phyloP scores from a whole-genome alignment of 2,329 filamentous ascomycete genomes.

The Cordyceps militaris region DNA sequence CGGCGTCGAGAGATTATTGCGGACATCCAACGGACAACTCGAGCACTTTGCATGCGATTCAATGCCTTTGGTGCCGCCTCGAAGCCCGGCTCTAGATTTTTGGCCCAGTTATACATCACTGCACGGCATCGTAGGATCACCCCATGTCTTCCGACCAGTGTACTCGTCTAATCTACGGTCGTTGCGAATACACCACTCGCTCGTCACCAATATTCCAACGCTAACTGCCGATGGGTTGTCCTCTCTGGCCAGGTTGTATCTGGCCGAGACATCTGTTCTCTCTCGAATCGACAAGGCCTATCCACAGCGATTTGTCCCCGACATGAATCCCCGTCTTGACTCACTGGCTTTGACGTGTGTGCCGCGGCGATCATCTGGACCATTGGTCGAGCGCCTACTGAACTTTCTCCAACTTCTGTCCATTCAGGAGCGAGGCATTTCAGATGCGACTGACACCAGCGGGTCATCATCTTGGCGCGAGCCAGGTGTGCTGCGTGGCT shows the following conservation, averaged over 20 bases:
- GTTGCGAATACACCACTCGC: conserved; percentile 52
- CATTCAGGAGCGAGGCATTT: conserved; percentile 42
- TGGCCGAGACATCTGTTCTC: conserved; percentile 40
- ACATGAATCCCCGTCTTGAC: conserved; percentile 48
- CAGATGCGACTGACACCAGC: conserved; percentile 18
- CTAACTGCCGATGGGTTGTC: conserved; percentile 33
- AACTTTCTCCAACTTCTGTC: conserved; percentile 40
- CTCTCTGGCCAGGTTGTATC: conserved; percentile 27
- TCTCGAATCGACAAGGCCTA: conserved; percentile 39
- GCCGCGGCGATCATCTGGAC: conserved; percentile 46
- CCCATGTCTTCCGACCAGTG: conserved; percentile 45
- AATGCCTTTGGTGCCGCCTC: conserved; percentile 25
- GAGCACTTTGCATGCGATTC: conserved; percentile 47
- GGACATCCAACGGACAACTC: conserved; percentile 37
- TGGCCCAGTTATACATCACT: conserved; percentile 29
- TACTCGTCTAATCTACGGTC: conserved; percentile 46
- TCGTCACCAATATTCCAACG: conserved; percentile 48
- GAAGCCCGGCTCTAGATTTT: neutral
- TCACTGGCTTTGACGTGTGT: conserved; percentile 48
- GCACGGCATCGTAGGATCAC: conserved; percentile 37
- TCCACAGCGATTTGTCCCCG: conserved; percentile 42
- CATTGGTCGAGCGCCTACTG: conserved; percentile 40
- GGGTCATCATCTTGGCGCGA: conserved; percentile 27
- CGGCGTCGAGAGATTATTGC: conserved; percentile 38
- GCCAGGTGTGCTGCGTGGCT: conserved; percentile 39